phyloP scores from a whole-genome alignment of 148 eudicot genomes.

The Rhododendron vialii region DNA sequence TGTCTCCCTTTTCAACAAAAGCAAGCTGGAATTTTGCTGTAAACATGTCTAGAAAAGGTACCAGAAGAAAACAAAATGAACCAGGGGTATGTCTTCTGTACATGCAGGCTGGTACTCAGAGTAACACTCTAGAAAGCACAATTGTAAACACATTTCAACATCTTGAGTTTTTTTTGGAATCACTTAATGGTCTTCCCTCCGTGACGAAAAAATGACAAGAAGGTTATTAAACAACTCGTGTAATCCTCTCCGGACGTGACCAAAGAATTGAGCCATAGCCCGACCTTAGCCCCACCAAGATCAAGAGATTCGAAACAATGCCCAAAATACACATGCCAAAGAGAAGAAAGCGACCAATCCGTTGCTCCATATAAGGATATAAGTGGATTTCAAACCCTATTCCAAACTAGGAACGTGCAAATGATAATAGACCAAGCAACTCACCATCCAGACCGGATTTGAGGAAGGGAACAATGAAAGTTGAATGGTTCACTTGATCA shows the following conservation, averaged over 20 bases:
- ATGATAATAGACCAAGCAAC: conserved; percentile 11
- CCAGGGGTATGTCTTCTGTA: conserved; percentile 3
- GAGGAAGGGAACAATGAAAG: conserved; percentile 79
- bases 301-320: too few species aligned
- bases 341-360: neutral
- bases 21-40: conserved; percentile 8
- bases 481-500: conserved; percentile 90
- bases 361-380: neutral
- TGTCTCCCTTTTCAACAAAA: conserved; percentile 18
- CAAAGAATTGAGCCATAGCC: too few species aligned
- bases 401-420: neutral
- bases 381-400: neutral
- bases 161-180: neutral
- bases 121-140: neutral
- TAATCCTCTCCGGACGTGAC: too few species aligned
- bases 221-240: too few species aligned
- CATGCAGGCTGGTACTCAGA: neutral
- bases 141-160: neutral
- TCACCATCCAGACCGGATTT: conserved; percentile 91
- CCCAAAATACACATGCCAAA: neutral
- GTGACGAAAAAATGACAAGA: too few species aligned
- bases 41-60: conserved; percentile 16
- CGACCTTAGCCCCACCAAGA: too few species aligned
- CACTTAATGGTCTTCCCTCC: conserved; percentile 1
- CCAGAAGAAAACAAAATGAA: conserved; percentile 3